Evolutionary conservation across 2,329 filamentous ascomycete genomes (phyloP).

Genomic region (Penicillium olsonii): DNA sequence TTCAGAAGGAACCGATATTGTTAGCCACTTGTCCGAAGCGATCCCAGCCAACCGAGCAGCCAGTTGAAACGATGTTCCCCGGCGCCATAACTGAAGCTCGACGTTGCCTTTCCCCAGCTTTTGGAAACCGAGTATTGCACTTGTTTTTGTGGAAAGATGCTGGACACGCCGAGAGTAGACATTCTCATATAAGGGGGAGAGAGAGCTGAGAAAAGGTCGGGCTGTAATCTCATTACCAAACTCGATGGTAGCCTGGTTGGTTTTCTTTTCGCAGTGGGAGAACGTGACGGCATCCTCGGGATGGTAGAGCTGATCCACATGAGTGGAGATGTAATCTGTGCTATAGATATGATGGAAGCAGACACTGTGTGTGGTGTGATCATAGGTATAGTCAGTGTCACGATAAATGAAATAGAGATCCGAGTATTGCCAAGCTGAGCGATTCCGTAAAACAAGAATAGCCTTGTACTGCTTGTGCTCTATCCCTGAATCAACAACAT

Average conservation of each 20-base stretch:
- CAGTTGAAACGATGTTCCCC: slow-evolving; percentile 24
- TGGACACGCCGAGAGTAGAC: slow-evolving; percentile 29
- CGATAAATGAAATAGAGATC: slow-evolving; percentile 33
- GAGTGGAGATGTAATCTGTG: slow-evolving; percentile 34
- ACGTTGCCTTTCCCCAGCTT: slow-evolving; percentile 30
- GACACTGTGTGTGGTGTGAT: slow-evolving; percentile 25
- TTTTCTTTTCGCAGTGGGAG: slow-evolving; percentile 33
- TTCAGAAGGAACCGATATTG: slow-evolving; percentile 21
- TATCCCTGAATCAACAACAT: slow-evolving; percentile 27
- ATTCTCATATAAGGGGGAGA: slow-evolving; percentile 29
- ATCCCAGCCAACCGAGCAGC: slow-evolving; percentile 31
- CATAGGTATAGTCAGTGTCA: slow-evolving; percentile 30
- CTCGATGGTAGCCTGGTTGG: slow-evolving; percentile 14
- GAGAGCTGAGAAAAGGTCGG: slow-evolving; percentile 29
- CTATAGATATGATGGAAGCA: slow-evolving; percentile 28
- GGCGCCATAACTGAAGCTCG: slow-evolving; percentile 33
- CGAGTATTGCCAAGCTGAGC: slow-evolving; percentile 26
- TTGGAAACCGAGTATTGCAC: slow-evolving; percentile 21
- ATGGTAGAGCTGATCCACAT: slow-evolving; percentile 31
- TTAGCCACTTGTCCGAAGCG: slow-evolving; percentile 33
- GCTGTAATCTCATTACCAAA: slow-evolving; percentile 24
- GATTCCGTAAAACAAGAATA: slow-evolving; percentile 22
- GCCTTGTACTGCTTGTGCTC: slow-evolving; percentile 36
- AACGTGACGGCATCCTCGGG: slow-evolving; percentile 26
- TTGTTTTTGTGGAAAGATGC: slow-evolving; percentile 29